Conservation (phyloP, 2,329 filamentous ascomycete genomes). For the Exutisphaerella laricina region DNA sequence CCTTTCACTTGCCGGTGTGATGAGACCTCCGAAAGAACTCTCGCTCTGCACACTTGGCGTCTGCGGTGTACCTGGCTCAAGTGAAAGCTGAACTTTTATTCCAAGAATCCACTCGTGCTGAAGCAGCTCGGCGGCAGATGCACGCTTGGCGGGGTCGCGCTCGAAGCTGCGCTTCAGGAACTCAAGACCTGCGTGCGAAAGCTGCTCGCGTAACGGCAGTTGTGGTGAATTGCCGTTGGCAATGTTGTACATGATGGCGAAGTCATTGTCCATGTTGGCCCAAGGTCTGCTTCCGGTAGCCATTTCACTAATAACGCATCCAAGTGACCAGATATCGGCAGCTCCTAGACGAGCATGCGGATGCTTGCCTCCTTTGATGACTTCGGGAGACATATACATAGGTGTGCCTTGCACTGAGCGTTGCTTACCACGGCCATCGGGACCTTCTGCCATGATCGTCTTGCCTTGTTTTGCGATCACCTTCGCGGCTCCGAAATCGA, state of each 20-base stretch:
- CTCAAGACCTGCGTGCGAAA: constrained; percentile 78
- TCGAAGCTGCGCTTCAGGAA: constrained; percentile 85
- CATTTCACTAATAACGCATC: constrained; percentile 97
- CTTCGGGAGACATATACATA: constrained; percentile 99
- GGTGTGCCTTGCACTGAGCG: constrained; percentile 97
- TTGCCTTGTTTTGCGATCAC: constrained; percentile 91
- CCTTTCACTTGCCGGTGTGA: constrained; percentile 12
- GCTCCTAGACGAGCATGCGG: constrained; percentile 69
- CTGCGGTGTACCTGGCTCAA: constrained; percentile 44
- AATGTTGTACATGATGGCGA: constrained; percentile 99
- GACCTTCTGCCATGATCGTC: constrained; percentile 61
- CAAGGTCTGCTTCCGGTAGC: constrained; percentile 89
- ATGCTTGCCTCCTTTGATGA: constrained; percentile 86
- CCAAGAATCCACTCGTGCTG: constrained; percentile 82
- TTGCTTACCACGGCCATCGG: constrained; percentile 32
- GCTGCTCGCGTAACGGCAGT: constrained; percentile 73
- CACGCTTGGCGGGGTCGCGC: constrained; percentile 70
- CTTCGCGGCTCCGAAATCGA: constrained; percentile 96
- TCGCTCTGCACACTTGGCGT: constrained; percentile 29
- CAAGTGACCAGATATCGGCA: constrained; percentile 93
- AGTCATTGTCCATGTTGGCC: constrained; percentile 96
- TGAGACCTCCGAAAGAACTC: constrained; percentile 10
- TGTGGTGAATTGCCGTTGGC: constrained; percentile 91
- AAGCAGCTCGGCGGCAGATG: constrained; percentile 79
- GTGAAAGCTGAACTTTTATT: constrained; percentile 41